A percentile compares a stretch with the other conserved stretches of the same genome.
phyloP scores from a whole-genome alignment of 441 rosid species.

The Arabidopsis lyrata region DNA sequence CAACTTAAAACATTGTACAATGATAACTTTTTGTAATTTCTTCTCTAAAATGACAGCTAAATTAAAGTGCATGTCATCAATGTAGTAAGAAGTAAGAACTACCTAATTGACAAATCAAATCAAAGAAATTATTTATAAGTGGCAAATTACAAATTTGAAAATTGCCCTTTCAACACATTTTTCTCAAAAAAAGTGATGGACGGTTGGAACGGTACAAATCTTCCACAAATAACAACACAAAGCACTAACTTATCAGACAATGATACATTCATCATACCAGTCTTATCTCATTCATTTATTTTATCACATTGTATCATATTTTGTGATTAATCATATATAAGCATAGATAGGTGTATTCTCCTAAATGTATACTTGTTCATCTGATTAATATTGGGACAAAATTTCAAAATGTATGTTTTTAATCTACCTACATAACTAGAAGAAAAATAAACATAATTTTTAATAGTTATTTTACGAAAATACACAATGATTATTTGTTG shows the following conservation, averaged over 20 bases:
- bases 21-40: not conserved
- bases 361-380: not conserved
- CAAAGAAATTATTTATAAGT: not conserved
- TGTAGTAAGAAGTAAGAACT: not conserved
- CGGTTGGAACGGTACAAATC: not conserved
- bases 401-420: not conserved
- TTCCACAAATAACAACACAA: not conserved
- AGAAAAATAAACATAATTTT: not conserved
- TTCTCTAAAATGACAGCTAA: not conserved
- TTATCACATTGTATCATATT: not conserved
- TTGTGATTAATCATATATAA: conserved; percentile 2
- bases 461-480: not conserved
- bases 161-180: not conserved
- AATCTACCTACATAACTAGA: not conserved
- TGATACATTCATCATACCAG: not conserved
- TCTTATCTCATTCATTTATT: not conserved
- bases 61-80: not conserved
- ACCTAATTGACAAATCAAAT: not conserved
- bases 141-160: not conserved
- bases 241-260: not conserved
- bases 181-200: not conserved
- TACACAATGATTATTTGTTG: not conserved
- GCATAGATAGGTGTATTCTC: not conserved
- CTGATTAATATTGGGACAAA: not conserved
- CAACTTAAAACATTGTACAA: not conserved